Evolutionary conservation across 805 yeast species (phyloP).

Genomic region (Candida endomychidarum): DNA sequence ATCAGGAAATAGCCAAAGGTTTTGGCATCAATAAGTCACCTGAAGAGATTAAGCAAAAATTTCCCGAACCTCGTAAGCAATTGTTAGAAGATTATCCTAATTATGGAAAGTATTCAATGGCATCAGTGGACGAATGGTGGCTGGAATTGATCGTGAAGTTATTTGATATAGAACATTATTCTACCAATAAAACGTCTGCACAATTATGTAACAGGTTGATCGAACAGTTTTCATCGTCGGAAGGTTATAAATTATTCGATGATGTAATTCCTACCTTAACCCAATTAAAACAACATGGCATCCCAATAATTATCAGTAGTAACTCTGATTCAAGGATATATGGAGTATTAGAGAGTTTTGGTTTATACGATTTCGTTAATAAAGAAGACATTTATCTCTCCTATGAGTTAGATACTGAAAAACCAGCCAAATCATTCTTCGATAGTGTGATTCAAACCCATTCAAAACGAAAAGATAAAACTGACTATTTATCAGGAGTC

Average conservation of each 20-base stretch:
- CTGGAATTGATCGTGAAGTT: constrained; percentile 43
- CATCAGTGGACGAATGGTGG: constrained; percentile 56
- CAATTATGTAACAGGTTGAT: constrained; percentile 48
- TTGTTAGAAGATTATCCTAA: constrained; percentile 51
- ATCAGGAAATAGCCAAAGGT: constrained; percentile 46
- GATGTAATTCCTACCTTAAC: constrained; percentile 53
- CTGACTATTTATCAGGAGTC: constrained; percentile 19
- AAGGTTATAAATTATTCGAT: constrained; percentile 53
- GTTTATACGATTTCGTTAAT: constrained; percentile 41
- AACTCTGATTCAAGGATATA: constrained; percentile 64
- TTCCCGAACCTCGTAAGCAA: constrained; percentile 32
- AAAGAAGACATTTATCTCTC: constrained; percentile 46
- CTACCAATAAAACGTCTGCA: constrained; percentile 22
- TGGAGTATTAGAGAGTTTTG: constrained; percentile 46
- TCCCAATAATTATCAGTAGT: constrained; percentile 48
- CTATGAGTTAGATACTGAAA: constrained; percentile 53
- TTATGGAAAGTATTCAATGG: constrained; percentile 51
- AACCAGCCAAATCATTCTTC: constrained; percentile 54
- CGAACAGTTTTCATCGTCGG: constrained; percentile 46
- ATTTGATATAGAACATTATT: constrained; percentile 34
- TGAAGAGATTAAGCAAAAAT: constrained; percentile 24
- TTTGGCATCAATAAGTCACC: constrained; percentile 40
- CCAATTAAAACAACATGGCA: constrained; percentile 26
- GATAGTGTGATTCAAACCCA: constrained; percentile 19
- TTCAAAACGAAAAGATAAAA: constrained; percentile 10